These are phyloP conservation scores for Globisporangium cederbergense DNA, from an alignment of 352 stramenopile species.

Conservation along the genomic window DNA sequence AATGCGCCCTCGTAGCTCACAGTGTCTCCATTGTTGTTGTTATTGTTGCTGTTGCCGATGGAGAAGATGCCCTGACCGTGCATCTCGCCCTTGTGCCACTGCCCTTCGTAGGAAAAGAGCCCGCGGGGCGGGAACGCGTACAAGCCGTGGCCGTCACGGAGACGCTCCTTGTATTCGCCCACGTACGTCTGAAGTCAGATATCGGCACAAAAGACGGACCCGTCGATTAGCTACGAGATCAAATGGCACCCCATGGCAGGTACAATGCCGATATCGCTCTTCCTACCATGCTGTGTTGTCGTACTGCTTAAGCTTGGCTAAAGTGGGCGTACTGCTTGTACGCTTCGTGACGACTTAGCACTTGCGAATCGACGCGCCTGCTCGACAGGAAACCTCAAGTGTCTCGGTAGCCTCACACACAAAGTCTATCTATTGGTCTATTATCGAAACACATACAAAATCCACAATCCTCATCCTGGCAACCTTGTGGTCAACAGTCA, in stretches of 20 bases:
- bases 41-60: slow-evolving; percentile 10
- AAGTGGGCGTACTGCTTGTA: neutral
- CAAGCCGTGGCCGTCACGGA: slow-evolving; percentile 41
- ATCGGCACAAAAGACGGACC: too few species aligned
- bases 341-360: neutral
- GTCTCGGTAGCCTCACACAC: neutral
- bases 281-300: too few species aligned
- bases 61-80: slow-evolving; percentile 43
- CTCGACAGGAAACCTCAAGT: neutral
- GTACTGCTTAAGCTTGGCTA: neutral
- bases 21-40: slow-evolving; percentile 16
- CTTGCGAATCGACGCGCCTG: neutral
- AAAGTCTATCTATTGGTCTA: neutral
- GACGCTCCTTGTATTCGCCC: slow-evolving; percentile 31
- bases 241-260: neutral
- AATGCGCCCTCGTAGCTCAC: slow-evolving; percentile 51
- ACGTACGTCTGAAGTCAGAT: slow-evolving; percentile 28
- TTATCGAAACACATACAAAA: slow-evolving; percentile 2
- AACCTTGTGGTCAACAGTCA: neutral
- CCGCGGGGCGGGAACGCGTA: slow-evolving; percentile 41
- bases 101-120: slow-evolving; percentile 59
- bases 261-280: too few species aligned
- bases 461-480: neutral
- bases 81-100: slow-evolving; percentile 64
- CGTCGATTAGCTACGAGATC: too few species aligned